Evolutionary conservation across 345 rosid genomes (phyloP).

Genomic region (Cardamine chenopodiifolia): DNA sequence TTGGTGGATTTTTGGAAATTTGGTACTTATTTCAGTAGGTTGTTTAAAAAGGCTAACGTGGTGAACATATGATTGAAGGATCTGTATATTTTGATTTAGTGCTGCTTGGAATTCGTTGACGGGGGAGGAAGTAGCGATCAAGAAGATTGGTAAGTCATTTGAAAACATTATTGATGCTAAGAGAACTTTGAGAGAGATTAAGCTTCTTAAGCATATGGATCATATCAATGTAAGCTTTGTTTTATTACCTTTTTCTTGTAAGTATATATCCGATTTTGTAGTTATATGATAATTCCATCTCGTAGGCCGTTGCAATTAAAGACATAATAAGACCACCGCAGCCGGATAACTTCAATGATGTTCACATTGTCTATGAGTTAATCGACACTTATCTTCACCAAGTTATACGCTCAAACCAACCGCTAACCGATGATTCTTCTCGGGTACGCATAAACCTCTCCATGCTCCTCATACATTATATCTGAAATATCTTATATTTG

Average conservation of each 20-base stretch:
- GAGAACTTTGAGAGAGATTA: slow-evolving; percentile 74
- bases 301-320: slow-evolving; percentile 70
- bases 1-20: no score
- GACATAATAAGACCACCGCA: slow-evolving; percentile 84
- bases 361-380: slow-evolving; percentile 75
- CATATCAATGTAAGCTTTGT: slow-evolving; percentile 68
- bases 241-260: background rate
- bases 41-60: no score
- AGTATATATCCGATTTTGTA: background rate
- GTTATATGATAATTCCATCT: background rate
- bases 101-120: slow-evolving; percentile 83
- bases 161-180: slow-evolving; percentile 53
- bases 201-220: slow-evolving; percentile 84
- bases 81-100: slow-evolving; percentile 48
- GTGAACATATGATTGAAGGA: no score
- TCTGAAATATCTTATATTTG: background rate
- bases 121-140: slow-evolving; percentile 84
- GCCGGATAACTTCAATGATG: slow-evolving; percentile 81
- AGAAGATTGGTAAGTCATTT: slow-evolving; percentile 91
- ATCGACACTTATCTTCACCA: slow-evolving; percentile 56
- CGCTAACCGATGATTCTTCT: slow-evolving; percentile 79
- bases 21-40: no score
- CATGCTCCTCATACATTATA: background rate
- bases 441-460: slow-evolving; percentile 54
- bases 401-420: slow-evolving; percentile 76